A percentile compares a stretch with the other conserved stretches of the same genome.
Conservation (phyloP, 768 basidiomycete genomes). For the Favolaschia claudopus region DNA sequence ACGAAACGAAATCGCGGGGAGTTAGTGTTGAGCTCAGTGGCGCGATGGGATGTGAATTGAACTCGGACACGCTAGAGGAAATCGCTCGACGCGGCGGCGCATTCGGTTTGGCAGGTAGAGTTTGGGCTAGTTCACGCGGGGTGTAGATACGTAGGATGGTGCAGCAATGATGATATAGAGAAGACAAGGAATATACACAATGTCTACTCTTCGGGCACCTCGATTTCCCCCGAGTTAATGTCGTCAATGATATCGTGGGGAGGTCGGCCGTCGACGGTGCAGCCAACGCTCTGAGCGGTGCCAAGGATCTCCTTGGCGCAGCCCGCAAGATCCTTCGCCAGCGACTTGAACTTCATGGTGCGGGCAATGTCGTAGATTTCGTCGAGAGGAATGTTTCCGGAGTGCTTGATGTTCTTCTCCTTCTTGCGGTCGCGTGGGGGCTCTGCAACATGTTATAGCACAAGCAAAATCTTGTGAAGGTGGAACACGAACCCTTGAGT, state of each 20-base stretch:
- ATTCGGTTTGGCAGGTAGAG: constrained; percentile 71
- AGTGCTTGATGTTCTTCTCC: constrained; percentile 99
- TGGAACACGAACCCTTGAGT: constrained; percentile 83
- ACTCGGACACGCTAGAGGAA: constrained; percentile 69
- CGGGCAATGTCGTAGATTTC: constrained; percentile 96
- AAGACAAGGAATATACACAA: constrained; percentile 33
- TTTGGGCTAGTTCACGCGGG: constrained; percentile 58
- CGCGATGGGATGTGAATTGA: constrained; percentile 63
- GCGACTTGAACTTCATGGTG: constrained; percentile 93
- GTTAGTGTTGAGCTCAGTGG: constrained; percentile 65
- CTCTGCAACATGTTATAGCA: constrained; percentile 57
- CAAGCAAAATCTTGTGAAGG: background rate
- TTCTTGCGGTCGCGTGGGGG: constrained; percentile 99
- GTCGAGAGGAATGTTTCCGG: constrained; percentile 91
- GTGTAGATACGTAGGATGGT: background rate
- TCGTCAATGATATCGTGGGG: constrained; percentile 93
- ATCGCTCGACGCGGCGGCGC: constrained; percentile 75
- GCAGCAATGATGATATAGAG: constrained; percentile 24
- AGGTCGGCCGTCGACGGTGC: constrained; percentile 93
- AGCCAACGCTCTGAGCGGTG: constrained; percentile 95
- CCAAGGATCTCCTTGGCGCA: constrained; percentile 98
- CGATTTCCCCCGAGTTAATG: constrained; percentile 84
- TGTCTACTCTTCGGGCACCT: constrained; percentile 84
- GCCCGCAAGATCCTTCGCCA: constrained; percentile 90
- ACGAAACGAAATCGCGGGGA: constrained; percentile 62